Base-by-base conservation (phyloP, 164 flowering plant species). In the Aristolochia contorta region DNA sequence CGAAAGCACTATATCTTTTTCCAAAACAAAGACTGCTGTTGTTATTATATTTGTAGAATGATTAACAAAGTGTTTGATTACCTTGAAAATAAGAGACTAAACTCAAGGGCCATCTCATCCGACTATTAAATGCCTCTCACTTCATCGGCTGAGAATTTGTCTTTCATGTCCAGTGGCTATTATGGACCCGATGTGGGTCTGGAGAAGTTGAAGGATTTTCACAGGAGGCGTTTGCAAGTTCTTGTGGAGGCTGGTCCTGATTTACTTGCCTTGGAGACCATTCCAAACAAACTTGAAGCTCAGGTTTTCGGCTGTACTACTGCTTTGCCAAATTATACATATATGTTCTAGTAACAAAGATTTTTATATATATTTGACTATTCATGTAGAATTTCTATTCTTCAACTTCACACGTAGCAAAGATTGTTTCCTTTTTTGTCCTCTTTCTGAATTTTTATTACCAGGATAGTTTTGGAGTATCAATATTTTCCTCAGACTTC, bases 281-380 rank as follows among this genome's bases (percentile, higher is more conserved):
- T 88, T 61, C 98, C 98, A 2, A 90, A 84, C 60, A 93, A 86
- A 70, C 85, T 93, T 25, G 98, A 93, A 81, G 87, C 96, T 63
- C 87, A 85, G 93, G 98, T 92, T 59, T 16, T 13, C 56, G 20
- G 46, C 33, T 58, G 18, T 59, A 16, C 32, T n/a, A n/a, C 56
- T 30, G 46, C 33, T 58, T 24, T 59, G 13, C 32, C n/a, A n/a
- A n/a, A n/a, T n/a, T 41, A 5, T 37, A 37, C 12, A 3, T 37
- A 1, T 37, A 10, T 20, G 2, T 54, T 16, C n/a, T 23, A 23
- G 30, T 20, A 2, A 54, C 23, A 14, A 22, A 9, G 24, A 20
- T 37, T 3, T 32, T 32, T 7, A 37, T 37, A 37, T 6, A 0
- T 10, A 37, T 37, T 37, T 37, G 9, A 10, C 10, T 3, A 10